Evolutionary conservation across 2,329 filamentous ascomycete species (phyloP).

Genomic region (Aaosphaeria pasadenensis): DNA sequence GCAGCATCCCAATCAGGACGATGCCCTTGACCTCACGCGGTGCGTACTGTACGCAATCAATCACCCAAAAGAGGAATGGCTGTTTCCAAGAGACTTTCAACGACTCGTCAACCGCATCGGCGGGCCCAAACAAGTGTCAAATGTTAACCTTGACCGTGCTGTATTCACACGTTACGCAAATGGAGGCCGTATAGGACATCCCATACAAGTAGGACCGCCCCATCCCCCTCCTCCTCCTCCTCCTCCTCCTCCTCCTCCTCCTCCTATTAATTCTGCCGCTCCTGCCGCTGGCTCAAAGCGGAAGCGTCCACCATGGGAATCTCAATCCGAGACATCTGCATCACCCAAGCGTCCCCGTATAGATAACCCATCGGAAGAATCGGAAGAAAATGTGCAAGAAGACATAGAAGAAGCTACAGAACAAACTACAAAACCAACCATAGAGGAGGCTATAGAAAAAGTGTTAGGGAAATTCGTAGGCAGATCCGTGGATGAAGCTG

Average conservation of each 20-base stretch:
- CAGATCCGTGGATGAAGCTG: no score
- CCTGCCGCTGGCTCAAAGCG: neutral
- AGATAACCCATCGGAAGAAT: no score
- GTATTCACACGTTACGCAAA: neutral
- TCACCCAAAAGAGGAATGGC: neutral
- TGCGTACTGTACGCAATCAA: neutral
- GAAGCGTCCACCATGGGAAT: no score
- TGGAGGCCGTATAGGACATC: no score
- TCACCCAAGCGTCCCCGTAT: no score
- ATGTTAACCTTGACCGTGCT: neutral
- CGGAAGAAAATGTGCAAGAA: no score
- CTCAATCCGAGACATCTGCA: no score
- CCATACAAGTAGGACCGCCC: no score
- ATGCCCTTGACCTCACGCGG: constrained; percentile 3
- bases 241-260: neutral
- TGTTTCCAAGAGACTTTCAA: constrained; percentile 1
- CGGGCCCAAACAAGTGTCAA: neutral
- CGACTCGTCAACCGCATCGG: neutral
- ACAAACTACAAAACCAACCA: no score
- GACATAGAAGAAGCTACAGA: no score
- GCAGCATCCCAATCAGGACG: neutral
- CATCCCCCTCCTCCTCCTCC: neutral
- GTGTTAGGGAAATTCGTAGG: no score
- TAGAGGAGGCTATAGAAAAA: no score
- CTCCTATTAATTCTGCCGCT: neutral